Base-by-base conservation (phyloP, 768 basidiomycete species). In the Hericium coralloides region DNA sequence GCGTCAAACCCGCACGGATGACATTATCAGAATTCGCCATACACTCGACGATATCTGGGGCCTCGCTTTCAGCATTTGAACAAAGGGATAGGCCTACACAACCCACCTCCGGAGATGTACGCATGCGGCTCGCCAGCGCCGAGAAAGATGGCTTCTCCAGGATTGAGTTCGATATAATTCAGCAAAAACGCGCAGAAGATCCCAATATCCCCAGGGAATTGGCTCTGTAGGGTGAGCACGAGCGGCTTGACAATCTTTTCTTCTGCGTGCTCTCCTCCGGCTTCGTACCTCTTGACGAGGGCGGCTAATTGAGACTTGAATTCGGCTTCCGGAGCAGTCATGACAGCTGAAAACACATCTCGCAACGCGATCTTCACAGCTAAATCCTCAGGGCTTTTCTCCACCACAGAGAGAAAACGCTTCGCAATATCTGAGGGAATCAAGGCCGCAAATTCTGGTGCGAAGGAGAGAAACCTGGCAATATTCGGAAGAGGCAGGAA, bases 1-100 rank as follows among this genome's bases (percentile, higher is more conserved):
- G 95, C 0, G 97, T 99, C 41, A 99, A 83, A 14, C 97, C 97
- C 7, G 97, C 97, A 36, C 97, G 91, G 61, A 99, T 95, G 70
- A 99, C 97, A 69, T 98, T 98, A 74, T 99, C 97, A 0, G 92
- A 95, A 60, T 95, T 95, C 23, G 95, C 95, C 95, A 98, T 98
- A 74, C 93, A 95, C 68, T 98, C 97, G 67, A 98, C 92, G 70
- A 95, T 95, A 67, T 99, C 95, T 95, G 65, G 4, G 41, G 31
- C 3, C 18, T 14, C 4, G 9, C 38, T 12, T 22, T 41, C 12
- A n/a, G 4, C 58, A 45, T 7, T 4, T 38, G 12, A 23, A 25
- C 48, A 22, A 4, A 25, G 47, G 25, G 41, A 25, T 20, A 52
- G 52, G 43, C 25, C 37, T 26, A 36, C 15, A n/a, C 26, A 26